phyloP scores from a whole-genome alignment of 345 rosid species.

The Linum usitatissimum region DNA sequence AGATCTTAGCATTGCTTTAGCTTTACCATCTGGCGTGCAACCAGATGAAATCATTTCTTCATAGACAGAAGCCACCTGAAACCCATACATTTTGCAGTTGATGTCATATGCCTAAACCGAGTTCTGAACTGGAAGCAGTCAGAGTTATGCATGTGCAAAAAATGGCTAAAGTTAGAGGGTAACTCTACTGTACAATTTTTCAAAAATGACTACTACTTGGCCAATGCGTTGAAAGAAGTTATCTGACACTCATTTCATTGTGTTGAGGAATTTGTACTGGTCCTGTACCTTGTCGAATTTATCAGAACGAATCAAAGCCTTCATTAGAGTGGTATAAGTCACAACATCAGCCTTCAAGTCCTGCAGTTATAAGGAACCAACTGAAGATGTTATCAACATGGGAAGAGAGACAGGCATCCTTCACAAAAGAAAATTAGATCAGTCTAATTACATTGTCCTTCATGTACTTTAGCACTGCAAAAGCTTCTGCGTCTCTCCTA shows the following conservation, averaged over 20 bases:
- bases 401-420: background rate
- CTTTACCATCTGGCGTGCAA: conserved; percentile 82
- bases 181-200: background rate
- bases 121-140: too few relatives aligned
- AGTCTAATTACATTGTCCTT: conserved; percentile 60
- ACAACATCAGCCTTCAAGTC: conserved; percentile 86
- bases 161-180: too few relatives aligned
- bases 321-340: conserved; percentile 90
- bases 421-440: background rate
- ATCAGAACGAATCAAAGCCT: conserved; percentile 79
- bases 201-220: background rate
- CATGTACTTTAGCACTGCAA: conserved; percentile 86
- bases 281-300: conserved; percentile 61
- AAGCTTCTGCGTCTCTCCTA: conserved; percentile 84
- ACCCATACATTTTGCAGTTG: conserved; percentile 3
- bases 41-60: conserved; percentile 90
- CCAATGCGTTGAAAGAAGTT: background rate
- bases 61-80: conserved; percentile 81
- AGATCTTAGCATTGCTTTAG: conserved; percentile 90
- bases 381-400: conserved; percentile 13
- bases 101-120: background rate
- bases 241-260: background rate
- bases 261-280: too few relatives aligned
- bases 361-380: conserved; percentile 38
- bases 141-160: too few relatives aligned